Evolutionary conservation across 257 asterid species (phyloP).

Genomic region (Nicotiana paniculata): DNA sequence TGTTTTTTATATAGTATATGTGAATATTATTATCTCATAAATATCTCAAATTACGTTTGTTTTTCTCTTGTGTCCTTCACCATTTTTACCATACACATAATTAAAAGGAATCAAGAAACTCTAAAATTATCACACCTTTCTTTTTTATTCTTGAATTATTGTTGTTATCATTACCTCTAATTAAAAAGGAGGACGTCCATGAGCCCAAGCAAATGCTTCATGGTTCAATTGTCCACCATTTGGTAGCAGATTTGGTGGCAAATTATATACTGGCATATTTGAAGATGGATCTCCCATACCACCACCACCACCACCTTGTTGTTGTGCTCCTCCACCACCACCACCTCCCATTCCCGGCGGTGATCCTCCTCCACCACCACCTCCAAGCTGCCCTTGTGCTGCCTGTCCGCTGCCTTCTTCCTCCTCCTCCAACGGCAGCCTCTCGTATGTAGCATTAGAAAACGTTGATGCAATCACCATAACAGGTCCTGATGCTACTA

Average conservation of each 20-base stretch:
- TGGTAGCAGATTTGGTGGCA: constrained; percentile 34
- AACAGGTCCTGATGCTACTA: constrained; percentile 59
- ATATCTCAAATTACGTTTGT: background rate
- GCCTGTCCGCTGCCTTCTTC: constrained; percentile 27
- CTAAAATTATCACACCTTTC: background rate
- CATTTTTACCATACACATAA: constrained; percentile 4
- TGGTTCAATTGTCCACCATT: constrained; percentile 41
- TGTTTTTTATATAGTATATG: background rate
- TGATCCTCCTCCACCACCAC: constrained; percentile 26
- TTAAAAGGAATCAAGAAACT: background rate
- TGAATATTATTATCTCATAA: background rate
- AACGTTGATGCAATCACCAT: constrained; percentile 66
- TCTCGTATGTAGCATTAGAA: constrained; percentile 61
- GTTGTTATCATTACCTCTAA: constrained; percentile 10
- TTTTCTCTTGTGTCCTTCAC: background rate
- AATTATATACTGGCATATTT: constrained; percentile 23
- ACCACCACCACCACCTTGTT: constrained; percentile 18
- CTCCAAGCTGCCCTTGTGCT: constrained; percentile 21
- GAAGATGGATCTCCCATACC: constrained; percentile 35
- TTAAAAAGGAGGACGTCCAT: constrained; percentile 49
- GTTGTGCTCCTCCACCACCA: constrained; percentile 27
- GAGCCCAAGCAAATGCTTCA: constrained; percentile 52
- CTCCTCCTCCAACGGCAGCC: constrained; percentile 54
- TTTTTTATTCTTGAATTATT: background rate
- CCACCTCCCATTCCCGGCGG: constrained; percentile 26